Evolutionary conservation across 2,329 filamentous ascomycete species (phyloP).

Genomic region (Mycogone perniciosa): DNA sequence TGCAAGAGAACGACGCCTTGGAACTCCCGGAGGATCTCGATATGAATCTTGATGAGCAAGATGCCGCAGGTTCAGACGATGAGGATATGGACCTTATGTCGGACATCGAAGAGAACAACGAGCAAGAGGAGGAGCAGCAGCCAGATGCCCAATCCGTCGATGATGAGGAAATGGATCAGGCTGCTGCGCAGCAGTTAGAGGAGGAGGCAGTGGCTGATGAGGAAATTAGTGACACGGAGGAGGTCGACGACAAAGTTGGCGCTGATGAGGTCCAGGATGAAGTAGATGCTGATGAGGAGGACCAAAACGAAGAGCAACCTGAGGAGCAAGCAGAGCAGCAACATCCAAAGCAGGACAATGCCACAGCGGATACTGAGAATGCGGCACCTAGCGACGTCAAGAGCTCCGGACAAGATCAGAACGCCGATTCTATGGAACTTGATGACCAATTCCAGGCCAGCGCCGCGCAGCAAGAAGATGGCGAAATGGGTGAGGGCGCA

Average conservation of each 20-base stretch:
- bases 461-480: constrained; percentile 58
- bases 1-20: constrained; percentile 73
- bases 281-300: constrained; percentile 37
- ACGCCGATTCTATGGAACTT: constrained; percentile 56
- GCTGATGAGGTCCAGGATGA: constrained; percentile 43
- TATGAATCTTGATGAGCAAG: constrained; percentile 67
- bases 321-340: constrained; percentile 40
- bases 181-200: constrained; percentile 31
- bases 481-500: constrained; percentile 57
- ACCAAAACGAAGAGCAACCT: constrained; percentile 38
- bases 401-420: constrained; percentile 58
- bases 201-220: constrained; percentile 31
- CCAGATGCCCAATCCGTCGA: constrained; percentile 11
- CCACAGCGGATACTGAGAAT: constrained; percentile 53
- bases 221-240: constrained; percentile 54
- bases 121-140: constrained; percentile 31
- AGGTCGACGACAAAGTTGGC: constrained; percentile 40
- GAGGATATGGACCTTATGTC: constrained; percentile 55
- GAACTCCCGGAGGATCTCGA: constrained; percentile 87
- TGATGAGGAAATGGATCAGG: constrained; percentile 31
- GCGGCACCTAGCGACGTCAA: constrained; percentile 57
- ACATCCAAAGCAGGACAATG: constrained; percentile 38
- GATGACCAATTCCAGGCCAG: constrained; percentile 55
- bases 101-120: constrained; percentile 43
- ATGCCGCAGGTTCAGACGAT: constrained; percentile 48